phyloP scores from a whole-genome alignment of 192 early-diverging fungal species.

The Coemansia sp. region DNA sequence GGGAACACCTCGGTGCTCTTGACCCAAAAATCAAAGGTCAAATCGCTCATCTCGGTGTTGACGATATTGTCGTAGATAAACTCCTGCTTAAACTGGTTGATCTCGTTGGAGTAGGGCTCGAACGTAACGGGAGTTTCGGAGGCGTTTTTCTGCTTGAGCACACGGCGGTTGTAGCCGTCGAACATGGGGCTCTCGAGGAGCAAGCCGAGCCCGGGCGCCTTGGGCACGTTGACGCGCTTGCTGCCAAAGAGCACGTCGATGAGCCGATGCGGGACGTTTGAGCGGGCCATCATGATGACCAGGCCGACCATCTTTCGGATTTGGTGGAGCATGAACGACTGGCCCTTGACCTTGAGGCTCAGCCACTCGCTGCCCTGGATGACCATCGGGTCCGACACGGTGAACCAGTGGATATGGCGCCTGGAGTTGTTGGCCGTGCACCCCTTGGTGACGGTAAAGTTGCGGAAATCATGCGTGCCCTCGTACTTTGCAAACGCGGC shows the following conservation, averaged over 20 bases:
- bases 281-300: slow-evolving; percentile 77
- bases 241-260: slow-evolving; percentile 65
- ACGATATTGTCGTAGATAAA: slow-evolving; percentile 83
- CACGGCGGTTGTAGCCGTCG: slow-evolving; percentile 60
- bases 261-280: slow-evolving; percentile 63
- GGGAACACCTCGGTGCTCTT: slow-evolving; percentile 45
- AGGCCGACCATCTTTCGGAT: slow-evolving; percentile 99
- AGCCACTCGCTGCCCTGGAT: slow-evolving; percentile 84
- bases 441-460: slow-evolving; percentile 83
- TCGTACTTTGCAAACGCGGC: slow-evolving; percentile 67
- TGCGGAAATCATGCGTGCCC: slow-evolving; percentile 94
- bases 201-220: slow-evolving; percentile 89
- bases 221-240: slow-evolving; percentile 89
- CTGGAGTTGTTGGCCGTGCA: slow-evolving; percentile 75
- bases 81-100: slow-evolving; percentile 84
- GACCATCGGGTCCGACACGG: slow-evolving; percentile 69
- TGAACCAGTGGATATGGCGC: slow-evolving; percentile 82
- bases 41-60: slow-evolving; percentile 67
- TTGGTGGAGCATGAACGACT: slow-evolving; percentile 99
- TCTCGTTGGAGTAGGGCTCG: slow-evolving; percentile 62
- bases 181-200: slow-evolving; percentile 81
- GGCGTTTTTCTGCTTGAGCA: slow-evolving; percentile 15
- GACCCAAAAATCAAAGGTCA: slow-evolving; percentile 56
- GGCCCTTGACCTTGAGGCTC: slow-evolving; percentile 87
- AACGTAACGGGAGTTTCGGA: slow-evolving; percentile 54